phyloP scores from a whole-genome alignment of 2,329 filamentous ascomycete species.

The Aspergillus neoniger region DNA sequence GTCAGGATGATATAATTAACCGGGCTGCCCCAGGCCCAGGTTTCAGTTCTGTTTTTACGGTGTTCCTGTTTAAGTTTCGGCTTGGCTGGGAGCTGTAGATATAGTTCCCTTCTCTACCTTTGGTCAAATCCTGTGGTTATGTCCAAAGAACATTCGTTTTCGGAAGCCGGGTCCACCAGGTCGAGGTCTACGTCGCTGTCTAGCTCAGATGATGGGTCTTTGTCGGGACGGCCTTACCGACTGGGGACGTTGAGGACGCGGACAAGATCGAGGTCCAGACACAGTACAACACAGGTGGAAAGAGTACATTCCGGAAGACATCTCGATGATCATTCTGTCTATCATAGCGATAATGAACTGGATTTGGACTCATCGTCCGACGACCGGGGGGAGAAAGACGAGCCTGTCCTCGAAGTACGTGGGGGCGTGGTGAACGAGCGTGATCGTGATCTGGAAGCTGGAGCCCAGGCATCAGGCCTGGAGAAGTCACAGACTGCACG shows the following conservation, averaged over 20 bases:
- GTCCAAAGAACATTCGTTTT: conserved; percentile 8
- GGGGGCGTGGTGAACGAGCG: conserved; percentile 30
- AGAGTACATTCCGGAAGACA: conserved; percentile 35
- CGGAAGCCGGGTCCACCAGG: conserved; percentile 9
- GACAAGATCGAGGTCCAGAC: conserved; percentile 21
- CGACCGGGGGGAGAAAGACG: conserved; percentile 16
- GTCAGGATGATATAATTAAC: conserved; percentile 6
- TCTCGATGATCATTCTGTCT: conserved; percentile 37
- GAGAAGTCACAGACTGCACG: conserved; percentile 28
- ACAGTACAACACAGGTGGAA: conserved; percentile 20
- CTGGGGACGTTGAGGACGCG: conserved; percentile 1
- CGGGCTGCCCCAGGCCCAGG: background rate
- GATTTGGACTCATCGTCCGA: background rate
- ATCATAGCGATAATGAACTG: conserved; percentile 28
- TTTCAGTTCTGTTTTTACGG: background rate
- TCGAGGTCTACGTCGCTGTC: conserved; percentile 22
- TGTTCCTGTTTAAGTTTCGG: background rate
- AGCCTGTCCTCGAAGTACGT: conserved; percentile 26
- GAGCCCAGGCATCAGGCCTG: conserved; percentile 13
- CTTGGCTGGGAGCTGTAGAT: background rate
- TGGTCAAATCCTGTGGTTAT: conserved; percentile 6
- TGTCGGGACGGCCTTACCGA: background rate
- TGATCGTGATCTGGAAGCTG: conserved; percentile 30
- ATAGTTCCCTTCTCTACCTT: background rate
- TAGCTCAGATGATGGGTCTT: conserved; percentile 16